These are phyloP conservation scores for Cercospora beticola DNA, from an alignment of 2,329 filamentous ascomycete genomes.

Conservation along the genomic window DNA sequence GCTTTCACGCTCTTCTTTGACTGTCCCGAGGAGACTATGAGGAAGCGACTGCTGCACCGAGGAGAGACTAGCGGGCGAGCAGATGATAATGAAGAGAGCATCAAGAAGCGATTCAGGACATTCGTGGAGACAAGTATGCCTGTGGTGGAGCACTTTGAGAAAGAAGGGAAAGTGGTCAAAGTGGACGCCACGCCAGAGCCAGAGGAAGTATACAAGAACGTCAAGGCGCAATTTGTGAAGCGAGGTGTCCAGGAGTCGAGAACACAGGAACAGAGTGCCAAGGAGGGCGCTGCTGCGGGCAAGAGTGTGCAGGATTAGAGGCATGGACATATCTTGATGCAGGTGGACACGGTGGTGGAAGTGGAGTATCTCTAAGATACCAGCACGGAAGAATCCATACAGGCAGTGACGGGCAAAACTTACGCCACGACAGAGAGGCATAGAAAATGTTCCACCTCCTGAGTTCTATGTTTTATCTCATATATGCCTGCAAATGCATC, in stretches of 20 bases:
- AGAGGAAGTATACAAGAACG: slow-evolving; percentile 61
- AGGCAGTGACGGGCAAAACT: neutral
- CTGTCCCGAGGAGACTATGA: slow-evolving; percentile 87
- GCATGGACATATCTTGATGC: neutral
- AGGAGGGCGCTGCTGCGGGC: slow-evolving; percentile 9
- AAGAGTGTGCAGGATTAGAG: slow-evolving; percentile 13
- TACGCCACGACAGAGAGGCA: neutral
- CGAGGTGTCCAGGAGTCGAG: slow-evolving; percentile 40
- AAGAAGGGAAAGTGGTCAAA: slow-evolving; percentile 74
- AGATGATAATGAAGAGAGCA: slow-evolving; percentile 94
- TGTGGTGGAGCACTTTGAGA: slow-evolving; percentile 81
- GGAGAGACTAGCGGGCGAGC: slow-evolving; percentile 88
- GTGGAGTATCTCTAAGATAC: neutral
- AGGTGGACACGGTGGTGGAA: neutral
- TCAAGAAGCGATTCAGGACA: slow-evolving; percentile 91
- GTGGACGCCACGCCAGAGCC: slow-evolving; percentile 69
- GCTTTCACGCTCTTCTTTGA: slow-evolving; percentile 91
- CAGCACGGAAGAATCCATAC: neutral
- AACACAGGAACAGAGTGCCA: slow-evolving; percentile 10
- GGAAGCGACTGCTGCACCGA: slow-evolving; percentile 76
- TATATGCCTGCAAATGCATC: neutral
- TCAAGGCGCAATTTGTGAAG: slow-evolving; percentile 50
- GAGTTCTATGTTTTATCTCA: neutral
- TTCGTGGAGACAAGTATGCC: slow-evolving; percentile 98
- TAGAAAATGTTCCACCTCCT: neutral